These are phyloP conservation scores for Fusarium sp. DNA, from an alignment of 2,329 filamentous ascomycete genomes.

Conservation along the genomic window DNA sequence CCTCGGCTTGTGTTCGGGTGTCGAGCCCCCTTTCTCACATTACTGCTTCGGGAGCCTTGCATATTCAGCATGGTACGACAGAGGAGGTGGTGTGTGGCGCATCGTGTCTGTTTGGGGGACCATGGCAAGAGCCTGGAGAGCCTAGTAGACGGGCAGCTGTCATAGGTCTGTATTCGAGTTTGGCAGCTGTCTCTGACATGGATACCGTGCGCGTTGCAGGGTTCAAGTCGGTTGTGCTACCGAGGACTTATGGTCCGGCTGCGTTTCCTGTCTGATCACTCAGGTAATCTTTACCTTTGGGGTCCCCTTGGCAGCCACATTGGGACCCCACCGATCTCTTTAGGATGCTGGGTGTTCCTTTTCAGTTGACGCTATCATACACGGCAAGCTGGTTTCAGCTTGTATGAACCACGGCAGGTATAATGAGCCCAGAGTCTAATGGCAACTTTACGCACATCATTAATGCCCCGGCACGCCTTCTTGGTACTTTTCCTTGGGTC, in stretches of 20 bases:
- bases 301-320: conserved; percentile 3
- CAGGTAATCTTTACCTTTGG: not conserved
- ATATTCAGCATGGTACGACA: conserved; percentile 43
- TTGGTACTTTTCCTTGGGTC: not conserved
- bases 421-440: not conserved
- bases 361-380: not conserved
- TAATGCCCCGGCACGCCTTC: not conserved
- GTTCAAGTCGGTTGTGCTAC: conserved; percentile 31
- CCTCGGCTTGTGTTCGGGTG: conserved; percentile 37
- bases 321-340: conserved; percentile 1
- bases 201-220: conserved; percentile 5
- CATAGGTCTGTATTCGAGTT: conserved; percentile 6
- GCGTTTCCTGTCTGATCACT: not conserved
- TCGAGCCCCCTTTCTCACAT: conserved; percentile 26
- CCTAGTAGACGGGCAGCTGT: not conserved
- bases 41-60: conserved; percentile 40
- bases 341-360: not conserved
- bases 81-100: conserved; percentile 31
- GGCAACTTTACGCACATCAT: not conserved
- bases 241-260: conserved; percentile 14
- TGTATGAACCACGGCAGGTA: not conserved
- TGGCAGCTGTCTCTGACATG: conserved; percentile 3
- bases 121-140: conserved; percentile 16
- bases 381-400: conserved; percentile 1
- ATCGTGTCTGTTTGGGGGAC: conserved; percentile 23